phyloP scores from a whole-genome alignment of 768 basidiomycete species.

The Tulasnella sp. region DNA sequence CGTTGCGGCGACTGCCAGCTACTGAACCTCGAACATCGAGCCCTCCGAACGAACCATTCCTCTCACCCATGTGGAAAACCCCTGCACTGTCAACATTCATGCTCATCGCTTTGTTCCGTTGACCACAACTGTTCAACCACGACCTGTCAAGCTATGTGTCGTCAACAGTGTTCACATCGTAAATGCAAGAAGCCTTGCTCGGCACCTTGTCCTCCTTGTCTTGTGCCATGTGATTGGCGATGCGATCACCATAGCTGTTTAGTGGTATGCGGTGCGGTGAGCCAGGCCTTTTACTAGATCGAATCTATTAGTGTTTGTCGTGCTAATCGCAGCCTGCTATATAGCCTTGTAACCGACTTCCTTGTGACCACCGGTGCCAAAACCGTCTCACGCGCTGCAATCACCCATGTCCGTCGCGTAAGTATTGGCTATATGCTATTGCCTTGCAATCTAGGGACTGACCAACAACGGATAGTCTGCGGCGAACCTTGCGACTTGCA shows the following conservation, averaged over 20 bases:
- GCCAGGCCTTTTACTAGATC: conserved; percentile 40
- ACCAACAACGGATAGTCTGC: conserved; percentile 53
- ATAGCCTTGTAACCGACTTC: conserved; percentile 14
- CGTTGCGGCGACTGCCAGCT: conserved; percentile 56
- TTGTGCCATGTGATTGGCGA: conserved; percentile 62
- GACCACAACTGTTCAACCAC: conserved; percentile 53
- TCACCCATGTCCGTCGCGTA: conserved; percentile 23
- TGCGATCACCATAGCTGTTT: conserved; percentile 61
- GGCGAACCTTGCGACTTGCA: conserved; percentile 65
- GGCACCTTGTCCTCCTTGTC: conserved; percentile 62
- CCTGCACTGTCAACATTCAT: conserved; percentile 62
- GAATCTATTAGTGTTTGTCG: not conserved
- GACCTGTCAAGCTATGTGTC: conserved; percentile 53
- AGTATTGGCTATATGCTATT: not conserved
- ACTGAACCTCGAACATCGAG: conserved; percentile 34
- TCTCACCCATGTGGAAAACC: conserved; percentile 55
- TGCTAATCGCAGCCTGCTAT: conserved; percentile 47
- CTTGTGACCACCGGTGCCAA: conserved; percentile 1
- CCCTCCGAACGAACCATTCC: conserved; percentile 45
- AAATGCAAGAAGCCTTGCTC: conserved; percentile 56
- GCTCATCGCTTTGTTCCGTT: conserved; percentile 52
- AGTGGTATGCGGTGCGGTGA: conserved; percentile 69
- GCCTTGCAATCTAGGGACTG: conserved; percentile 16
- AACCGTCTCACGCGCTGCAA: conserved; percentile 1
- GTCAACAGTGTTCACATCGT: conserved; percentile 61